Base-by-base conservation (phyloP, 208 protist genomes). In the Wallacemonas sp. region DNA sequence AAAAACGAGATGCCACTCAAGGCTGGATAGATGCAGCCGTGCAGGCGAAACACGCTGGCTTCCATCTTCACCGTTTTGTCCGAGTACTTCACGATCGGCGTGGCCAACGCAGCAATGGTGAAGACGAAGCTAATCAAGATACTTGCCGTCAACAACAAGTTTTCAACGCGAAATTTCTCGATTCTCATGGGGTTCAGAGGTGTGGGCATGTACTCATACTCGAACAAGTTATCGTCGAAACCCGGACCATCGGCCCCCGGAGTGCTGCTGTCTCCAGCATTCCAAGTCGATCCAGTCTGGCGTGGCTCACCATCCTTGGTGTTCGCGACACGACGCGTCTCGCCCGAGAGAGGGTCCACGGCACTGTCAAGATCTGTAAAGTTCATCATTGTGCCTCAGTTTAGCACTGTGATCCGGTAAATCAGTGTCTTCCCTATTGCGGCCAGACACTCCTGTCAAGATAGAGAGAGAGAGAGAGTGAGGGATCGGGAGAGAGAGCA, bases 151-250 rank as follows among this genome's bases (percentile, higher is more conserved):
- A 79, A n/a, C 2, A 70, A 22, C n/a, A 81, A 45, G 51, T 79
- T 79, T 22, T 81, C 75, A 1, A 75, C 0, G 12, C 75, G 70
- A 46, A 67, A 81, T 31, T 64, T 65, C 21, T 76, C 68, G n/a
- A 69, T 69, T 33, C 65, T 68, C 27, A 62, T 38, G 2, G 75
- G 79, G 46, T 59, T 74, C 26, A 72, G 80, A 2, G 65, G 64
- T 0, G 79, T 79, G 0, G 79, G 63, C n/a, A 61, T 70, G 55
- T 62, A 79, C 19, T 75, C 66, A 15, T 68, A 79, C 19, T 67
- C 45, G 26, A 39, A 60, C 33, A 60, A 17, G 47, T 55, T 30
- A 2, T 59, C 53, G 38, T 56, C 53, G 24, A 46, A 22, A 19
- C 41, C 47, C 21, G 39, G 5, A 2, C 4, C 44, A 19, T 42